These are phyloP conservation scores for Ogataea hybrid DNA, from an alignment of 1,139 yeast species.

Conservation along the genomic window DNA sequence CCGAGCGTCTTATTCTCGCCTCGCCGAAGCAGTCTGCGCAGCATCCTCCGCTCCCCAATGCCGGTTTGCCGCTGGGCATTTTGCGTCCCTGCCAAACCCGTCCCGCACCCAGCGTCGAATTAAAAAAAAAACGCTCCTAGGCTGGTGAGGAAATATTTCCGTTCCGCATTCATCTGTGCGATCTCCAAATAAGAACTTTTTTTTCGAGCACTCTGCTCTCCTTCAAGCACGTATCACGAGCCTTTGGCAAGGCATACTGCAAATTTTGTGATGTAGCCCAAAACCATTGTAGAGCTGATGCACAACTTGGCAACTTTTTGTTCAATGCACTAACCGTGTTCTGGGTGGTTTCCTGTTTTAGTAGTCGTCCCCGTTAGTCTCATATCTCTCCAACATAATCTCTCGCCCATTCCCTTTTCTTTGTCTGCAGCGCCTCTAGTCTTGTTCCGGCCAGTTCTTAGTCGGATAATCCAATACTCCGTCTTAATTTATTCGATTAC, in stretches of 20 bases:
- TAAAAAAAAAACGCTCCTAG: neutral
- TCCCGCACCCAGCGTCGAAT: neutral
- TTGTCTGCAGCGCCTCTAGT: too few relatives aligned
- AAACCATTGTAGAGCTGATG: neutral
- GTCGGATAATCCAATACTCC: too few relatives aligned
- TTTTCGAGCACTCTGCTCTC: neutral
- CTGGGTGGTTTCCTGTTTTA: neutral
- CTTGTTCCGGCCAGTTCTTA: too few relatives aligned
- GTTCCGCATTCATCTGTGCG: neutral
- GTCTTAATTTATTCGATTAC: too few relatives aligned
- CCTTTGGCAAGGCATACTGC: neutral
- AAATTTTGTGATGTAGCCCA: neutral
- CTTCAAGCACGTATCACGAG: neutral
- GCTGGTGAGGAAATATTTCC: neutral
- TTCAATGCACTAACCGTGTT: neutral
- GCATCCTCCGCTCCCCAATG: too few relatives aligned
- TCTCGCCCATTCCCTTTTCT: too few relatives aligned
- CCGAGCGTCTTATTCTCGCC: too few relatives aligned
- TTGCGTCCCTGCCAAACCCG: too few relatives aligned
- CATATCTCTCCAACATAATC: too few relatives aligned
- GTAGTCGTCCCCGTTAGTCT: neutral
- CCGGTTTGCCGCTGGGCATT: too few relatives aligned
- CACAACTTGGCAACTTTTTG: neutral
- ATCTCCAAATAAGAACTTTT: neutral
- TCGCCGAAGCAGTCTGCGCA: too few relatives aligned